Base-by-base conservation (phyloP, 768 basidiomycete genomes). In the Leccinum arenicola region DNA sequence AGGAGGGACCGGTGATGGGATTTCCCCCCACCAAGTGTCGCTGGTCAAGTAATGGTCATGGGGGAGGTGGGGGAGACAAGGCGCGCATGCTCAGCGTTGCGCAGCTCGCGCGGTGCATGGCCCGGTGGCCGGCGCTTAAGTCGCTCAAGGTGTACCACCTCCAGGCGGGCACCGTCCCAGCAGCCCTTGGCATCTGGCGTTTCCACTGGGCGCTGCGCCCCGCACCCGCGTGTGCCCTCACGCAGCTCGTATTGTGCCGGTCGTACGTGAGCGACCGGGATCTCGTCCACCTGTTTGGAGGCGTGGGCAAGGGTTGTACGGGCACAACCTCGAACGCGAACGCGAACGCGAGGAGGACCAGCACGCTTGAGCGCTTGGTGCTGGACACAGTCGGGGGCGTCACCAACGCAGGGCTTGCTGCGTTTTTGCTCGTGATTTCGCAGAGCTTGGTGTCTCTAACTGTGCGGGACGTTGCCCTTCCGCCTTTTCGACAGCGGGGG, bases 61-160 rank as follows among this genome's bases (percentile, higher is more conserved):
- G 7, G 17, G 17, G 17, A n/a, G 38, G 8, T n/a, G 17, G 8
- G 38, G 17, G 38, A n/a, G 9, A 9, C 4, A 25, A 36, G 12
- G 35, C 52, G 7, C 58, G 56, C 50, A 1, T 63, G 15, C 47
- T 68, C 48, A 64, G 57, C 50, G 48, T 60, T 10, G 23, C 45
- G 47, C 67, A 68, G 35, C 64, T 68, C 7, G 64, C 60, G 1
- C 67, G 67, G 2, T 64, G 65, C 17, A 56, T 68, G 52, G 56
- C 33, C 2, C 12, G 56, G 35, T 68, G 67, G 67, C 61, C 67
- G 0, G 50, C 55, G 0, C 59, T 69, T 5, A 56, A 25, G 12
- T 52, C 59, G 6, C 60, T 69, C 47, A 56, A 55, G 10, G 8
- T 69, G 4, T 60, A 61, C 2, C 61, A 64, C 52, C 56, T 68